Evolutionary conservation across 352 stramenopile genomes (phyloP), one percentile per base, ranked within the genome.

Genomic region (Globisporangium camurandrum): DNA sequence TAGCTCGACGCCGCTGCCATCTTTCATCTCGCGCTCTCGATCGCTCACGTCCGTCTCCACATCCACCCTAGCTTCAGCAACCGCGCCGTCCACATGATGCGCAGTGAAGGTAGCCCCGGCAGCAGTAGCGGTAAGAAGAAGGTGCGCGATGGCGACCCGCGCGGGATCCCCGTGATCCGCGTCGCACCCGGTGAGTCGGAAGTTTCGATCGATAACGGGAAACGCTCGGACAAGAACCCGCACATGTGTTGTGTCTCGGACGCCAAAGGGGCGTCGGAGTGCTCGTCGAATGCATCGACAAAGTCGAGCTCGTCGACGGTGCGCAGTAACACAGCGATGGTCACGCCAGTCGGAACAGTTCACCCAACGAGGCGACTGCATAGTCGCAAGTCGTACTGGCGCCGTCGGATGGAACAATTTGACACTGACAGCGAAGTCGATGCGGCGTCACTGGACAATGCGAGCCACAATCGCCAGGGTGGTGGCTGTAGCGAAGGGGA

Each of bases 371-470:
- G 52, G 8, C 30, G 52, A 4, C 42, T 23, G 24, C 24, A 41
- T 11, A 38, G 45, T 7, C 33, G 53, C 4, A 59, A 59, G 27
- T 48, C 53, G n/a, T 59, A 59, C 39, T 59, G 46, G 53, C 53
- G 53, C 14, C 53, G 53, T 8, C 53, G 53, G 11, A 54, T 59
- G 45, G 53, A 59, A 24, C 53, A 59, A 31, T 59, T 59, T 12
- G 53, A 54, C 23, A 38, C 48, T 10, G 39, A 59, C 3, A 59
- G 33, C 14, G 39, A 59, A 10, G 5, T 17, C 5, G 53, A 59
- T 19, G 31, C 34, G 16, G 16, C n/a, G 7, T 20, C 23, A 17
- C 30, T 53, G 19, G 24, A 11, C 22, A 22, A 5, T 28, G 26
- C 27, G 23, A 23, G 20, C 44, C 28, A 8, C 3, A 30, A 7